Base-by-base conservation (phyloP, 2,329 filamentous ascomycete species). In the Trichoderma sp. region DNA sequence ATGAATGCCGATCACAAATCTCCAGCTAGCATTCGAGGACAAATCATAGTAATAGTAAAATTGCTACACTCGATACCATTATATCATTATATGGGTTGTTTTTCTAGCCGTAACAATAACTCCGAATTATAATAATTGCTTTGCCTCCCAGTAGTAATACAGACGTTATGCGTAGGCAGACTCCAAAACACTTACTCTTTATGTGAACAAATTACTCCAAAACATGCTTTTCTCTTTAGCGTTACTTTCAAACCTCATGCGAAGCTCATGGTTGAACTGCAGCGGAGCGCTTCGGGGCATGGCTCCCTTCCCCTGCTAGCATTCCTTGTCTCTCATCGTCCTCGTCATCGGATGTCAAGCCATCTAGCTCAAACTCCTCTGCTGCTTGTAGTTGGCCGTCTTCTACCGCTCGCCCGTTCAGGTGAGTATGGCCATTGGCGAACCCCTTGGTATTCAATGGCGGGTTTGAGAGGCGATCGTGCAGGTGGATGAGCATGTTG, bases 351-450 rank as follows among this genome's bases (percentile, higher is more conserved):
- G 92, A 96, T 78, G 94, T 94, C 49, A 99, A 81, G 0, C 93
- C 95, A 70, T 96, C 93, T 1, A 99, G 85, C 81, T 98, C 96
- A 78, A 97, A 99, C 74, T 97, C 94, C 77, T 97, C 91, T 0
- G 92, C 94, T 76, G 97, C 94, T 35, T 88, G 85, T 47, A 95
- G 83, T 71, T 88, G 88, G 13, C 84, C 82, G 29, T 88, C 87
- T 55, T 86, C 84, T 1, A 80, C 77, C 1, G 73, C 75, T 13
- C 76, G 75, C 5, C 80, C 79, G 57, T 78, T 79, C 19, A 75
- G 69, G 13, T 75, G 75, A 2, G 73, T 74, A 11, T 78, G 78
- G 27, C 81, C 82, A 60, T 82, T 81, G 37, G 74, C 71, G 4
- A 80, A 72, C 3, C 79, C 76, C 70, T 85, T 85, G 7, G 72